Conservation (phyloP, 177 flowering plant species). For the Vitis hybrid region DNA sequence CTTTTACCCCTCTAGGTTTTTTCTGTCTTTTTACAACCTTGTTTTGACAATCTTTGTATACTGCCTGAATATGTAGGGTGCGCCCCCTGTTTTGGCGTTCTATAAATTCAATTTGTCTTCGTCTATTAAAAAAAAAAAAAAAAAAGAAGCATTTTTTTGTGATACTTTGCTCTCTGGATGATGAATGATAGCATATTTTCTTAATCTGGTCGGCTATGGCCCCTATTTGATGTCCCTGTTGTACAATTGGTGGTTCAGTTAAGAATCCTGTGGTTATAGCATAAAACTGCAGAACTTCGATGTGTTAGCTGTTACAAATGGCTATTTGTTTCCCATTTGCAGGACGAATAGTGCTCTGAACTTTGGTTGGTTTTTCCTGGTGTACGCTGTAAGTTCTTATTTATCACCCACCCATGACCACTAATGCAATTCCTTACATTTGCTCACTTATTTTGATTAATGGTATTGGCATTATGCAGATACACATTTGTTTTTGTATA, state of each 20-base stretch:
- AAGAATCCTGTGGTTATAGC: not conserved
- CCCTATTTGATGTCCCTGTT: not conserved
- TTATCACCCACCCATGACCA: not conserved
- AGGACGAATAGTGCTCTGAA: constrained; percentile 97
- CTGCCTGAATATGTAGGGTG: too few species aligned
- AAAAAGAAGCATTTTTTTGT: too few species aligned
- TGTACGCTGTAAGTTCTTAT: constrained; percentile 66
- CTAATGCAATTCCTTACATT: not conserved
- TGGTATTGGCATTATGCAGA: constrained; percentile 40
- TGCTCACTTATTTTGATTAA: not conserved
- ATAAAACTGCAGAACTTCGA: not conserved
- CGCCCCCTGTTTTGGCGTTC: too few species aligned
- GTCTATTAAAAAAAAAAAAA: too few species aligned
- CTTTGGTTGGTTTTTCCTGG: constrained; percentile 87
- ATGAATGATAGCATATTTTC: too few species aligned
- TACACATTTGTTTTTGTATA: constrained; percentile 87
- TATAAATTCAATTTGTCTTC: too few species aligned
- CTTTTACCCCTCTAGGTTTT: too few species aligned
- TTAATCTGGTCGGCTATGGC: too few species aligned
- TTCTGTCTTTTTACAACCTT: too few species aligned
- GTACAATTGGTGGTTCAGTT: not conserved
- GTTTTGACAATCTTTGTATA: too few species aligned
- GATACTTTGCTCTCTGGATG: too few species aligned
- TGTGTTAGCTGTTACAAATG: not conserved
- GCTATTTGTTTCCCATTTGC: constrained; percentile 20